A percentile compares a stretch with the other conserved stretches of the same genome.
Evolutionary conservation across 2,329 filamentous ascomycete genomes (phyloP).

Genomic region (Rutstroemia sp.): DNA sequence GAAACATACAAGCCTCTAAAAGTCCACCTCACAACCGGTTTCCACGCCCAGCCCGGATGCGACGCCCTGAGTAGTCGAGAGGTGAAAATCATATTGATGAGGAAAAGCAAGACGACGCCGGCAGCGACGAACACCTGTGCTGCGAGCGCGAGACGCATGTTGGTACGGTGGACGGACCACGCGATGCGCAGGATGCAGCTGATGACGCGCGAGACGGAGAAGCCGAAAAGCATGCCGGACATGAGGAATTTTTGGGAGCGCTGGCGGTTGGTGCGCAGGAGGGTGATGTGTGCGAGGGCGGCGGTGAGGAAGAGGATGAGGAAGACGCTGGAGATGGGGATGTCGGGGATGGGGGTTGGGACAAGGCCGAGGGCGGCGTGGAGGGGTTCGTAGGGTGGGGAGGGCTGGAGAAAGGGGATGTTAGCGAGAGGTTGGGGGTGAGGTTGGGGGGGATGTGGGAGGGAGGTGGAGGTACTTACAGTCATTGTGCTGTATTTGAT

Average conservation of each 20-base stretch:
- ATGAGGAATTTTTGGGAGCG: conserved; percentile 50
- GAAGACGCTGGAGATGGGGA: conserved; percentile 58
- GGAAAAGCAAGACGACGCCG: conserved; percentile 60
- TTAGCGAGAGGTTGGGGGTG: neutral
- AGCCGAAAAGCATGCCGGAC: conserved; percentile 49
- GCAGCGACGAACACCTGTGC: conserved; percentile 11
- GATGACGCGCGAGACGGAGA: conserved; percentile 46
- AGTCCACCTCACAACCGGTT: conserved; percentile 32
- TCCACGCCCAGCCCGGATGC: conserved; percentile 66
- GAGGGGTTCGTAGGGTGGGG: conserved; percentile 27
- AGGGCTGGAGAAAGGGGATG: neutral
- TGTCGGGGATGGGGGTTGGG: conserved; percentile 52
- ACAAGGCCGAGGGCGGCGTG: conserved; percentile 47
- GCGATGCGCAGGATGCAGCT: conserved; percentile 40
- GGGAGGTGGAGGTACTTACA: neutral
- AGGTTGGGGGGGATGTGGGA: neutral
- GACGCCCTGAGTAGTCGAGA: conserved; percentile 67
- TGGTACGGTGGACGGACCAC: conserved; percentile 29
- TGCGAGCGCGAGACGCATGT: neutral
- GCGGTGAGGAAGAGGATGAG: conserved; percentile 47
- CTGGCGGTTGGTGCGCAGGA: conserved; percentile 32
- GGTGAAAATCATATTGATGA: conserved; percentile 69
- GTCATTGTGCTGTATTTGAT: neutral
- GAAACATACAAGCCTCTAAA: conserved; percentile 44
- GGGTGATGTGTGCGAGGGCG: conserved; percentile 50